Percentiles rank a stretch among this genome's conserved stretches.
Conservation (phyloP, 495 filamentous ascomycete genomes). For the Podospora australis region DNA sequence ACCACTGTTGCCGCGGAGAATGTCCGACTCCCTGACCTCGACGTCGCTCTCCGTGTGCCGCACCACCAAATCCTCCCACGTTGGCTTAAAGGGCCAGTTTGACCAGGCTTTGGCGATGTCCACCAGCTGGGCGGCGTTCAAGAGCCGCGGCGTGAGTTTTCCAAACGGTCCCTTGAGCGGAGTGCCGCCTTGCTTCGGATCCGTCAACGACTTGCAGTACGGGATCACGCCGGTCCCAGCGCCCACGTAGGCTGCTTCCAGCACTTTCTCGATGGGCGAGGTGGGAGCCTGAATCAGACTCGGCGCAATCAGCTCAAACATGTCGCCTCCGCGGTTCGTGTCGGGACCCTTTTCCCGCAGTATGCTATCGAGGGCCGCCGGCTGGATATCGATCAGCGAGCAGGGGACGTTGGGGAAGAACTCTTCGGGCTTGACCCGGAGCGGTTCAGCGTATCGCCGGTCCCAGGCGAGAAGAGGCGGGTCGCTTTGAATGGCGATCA, state of each 20-base stretch:
- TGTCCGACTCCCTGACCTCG: no score
- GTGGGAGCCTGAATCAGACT: conserved; percentile 13
- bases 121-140: conserved; percentile 42
- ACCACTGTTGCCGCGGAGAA: no score
- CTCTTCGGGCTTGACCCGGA: conserved; percentile 44
- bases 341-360: conserved; percentile 30
- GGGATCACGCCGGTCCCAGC: conserved; percentile 35
- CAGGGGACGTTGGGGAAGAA: conserved; percentile 45
- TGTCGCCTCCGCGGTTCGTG: conserved; percentile 29
- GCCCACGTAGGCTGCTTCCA: conserved; percentile 33
- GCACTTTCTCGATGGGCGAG: conserved; percentile 14
- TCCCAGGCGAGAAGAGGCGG: conserved; percentile 56
- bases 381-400: conserved; percentile 42
- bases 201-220: conserved; percentile 33
- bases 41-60: conserved; percentile 10
- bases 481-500: conserved; percentile 32
- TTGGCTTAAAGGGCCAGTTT: conserved; percentile 54
- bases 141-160: conserved; percentile 31
- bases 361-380: conserved; percentile 29
- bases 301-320: conserved; percentile 31
- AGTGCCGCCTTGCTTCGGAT: conserved; percentile 36
- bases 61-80: conserved; percentile 34
- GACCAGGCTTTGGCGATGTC: conserved; percentile 47
- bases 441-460: conserved; percentile 48
- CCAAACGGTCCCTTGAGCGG: conserved; percentile 16